These are phyloP conservation scores for Spiraea crenata DNA, from an alignment of 331 rosid genomes.

Conservation along the genomic window DNA sequence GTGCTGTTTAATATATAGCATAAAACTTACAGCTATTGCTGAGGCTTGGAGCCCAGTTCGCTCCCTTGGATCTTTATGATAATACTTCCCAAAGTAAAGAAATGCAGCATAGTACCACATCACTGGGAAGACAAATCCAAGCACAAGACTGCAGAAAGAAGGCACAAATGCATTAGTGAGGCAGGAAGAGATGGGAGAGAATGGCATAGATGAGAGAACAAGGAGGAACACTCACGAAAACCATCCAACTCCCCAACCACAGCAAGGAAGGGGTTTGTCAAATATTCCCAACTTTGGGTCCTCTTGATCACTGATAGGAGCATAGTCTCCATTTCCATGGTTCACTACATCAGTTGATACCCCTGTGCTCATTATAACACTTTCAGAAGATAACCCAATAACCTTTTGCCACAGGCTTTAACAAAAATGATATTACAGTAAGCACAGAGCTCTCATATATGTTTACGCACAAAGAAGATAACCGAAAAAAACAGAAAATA, in stretches of 20 bases:
- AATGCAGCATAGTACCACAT: conserved; percentile 85
- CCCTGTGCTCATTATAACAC: conserved; percentile 33
- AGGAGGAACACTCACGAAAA: conserved; percentile 64
- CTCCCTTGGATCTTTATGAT: conserved; percentile 80
- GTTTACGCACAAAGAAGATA: neutral
- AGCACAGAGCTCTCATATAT: neutral
- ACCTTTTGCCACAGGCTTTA: conserved; percentile 6
- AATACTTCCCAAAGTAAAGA: conserved; percentile 73
- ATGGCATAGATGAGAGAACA: neutral
- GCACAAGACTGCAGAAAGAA: conserved; percentile 56
- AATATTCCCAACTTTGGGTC: conserved; percentile 53
- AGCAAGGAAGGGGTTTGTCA: conserved; percentile 84
- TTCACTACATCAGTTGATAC: conserved; percentile 40
- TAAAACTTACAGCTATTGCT: conserved; percentile 72
- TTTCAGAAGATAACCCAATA: conserved; percentile 19
- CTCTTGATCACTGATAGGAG: conserved; percentile 60
- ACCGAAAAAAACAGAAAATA: neutral
- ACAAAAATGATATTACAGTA: neutral
- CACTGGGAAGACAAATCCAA: conserved; percentile 73
- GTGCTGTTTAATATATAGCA: neutral
- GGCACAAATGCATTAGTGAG: conserved; percentile 5
- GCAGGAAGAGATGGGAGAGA: neutral
- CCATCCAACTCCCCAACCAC: conserved; percentile 95
- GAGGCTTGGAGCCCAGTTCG: conserved; percentile 86
- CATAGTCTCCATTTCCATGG: conserved; percentile 50